phyloP scores from a whole-genome alignment of 176 grass and related monocot species.

The Zea luxurians region DNA sequence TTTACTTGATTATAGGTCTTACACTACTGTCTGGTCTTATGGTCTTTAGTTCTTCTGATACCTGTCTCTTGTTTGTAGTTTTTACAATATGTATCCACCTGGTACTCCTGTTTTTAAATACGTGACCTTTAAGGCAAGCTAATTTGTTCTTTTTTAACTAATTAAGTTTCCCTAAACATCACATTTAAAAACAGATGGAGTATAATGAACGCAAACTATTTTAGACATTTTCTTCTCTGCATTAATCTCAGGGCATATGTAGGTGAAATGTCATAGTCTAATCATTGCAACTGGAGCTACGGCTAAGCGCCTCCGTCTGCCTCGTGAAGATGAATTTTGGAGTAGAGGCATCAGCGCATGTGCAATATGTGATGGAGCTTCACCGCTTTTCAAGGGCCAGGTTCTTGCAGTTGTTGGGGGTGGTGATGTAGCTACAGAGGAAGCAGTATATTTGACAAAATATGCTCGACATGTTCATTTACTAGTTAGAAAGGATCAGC shows the following conservation, averaged over 20 bases:
- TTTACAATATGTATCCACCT: not conserved
- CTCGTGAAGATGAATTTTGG: slow-evolving; percentile 98
- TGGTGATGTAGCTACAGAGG: slow-evolving; percentile 90
- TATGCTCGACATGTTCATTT: slow-evolving; percentile 96
- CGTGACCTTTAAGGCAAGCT: too few species aligned
- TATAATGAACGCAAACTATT: not conserved
- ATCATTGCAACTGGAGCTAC: slow-evolving; percentile 94
- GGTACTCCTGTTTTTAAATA: too few species aligned
- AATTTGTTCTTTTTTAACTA: too few species aligned
- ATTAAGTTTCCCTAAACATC: too few species aligned
- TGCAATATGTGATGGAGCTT: slow-evolving; percentile 97
- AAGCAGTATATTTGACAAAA: slow-evolving; percentile 96
- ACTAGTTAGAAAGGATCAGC: slow-evolving; percentile 67
- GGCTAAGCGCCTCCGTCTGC: slow-evolving; percentile 73
- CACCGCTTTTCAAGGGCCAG: slow-evolving; percentile 85
- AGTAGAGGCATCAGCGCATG: slow-evolving; percentile 98
- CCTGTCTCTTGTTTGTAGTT: not conserved
- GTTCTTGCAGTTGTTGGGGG: slow-evolving; percentile 93
- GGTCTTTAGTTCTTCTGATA: slow-evolving; percentile 2
- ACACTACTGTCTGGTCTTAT: not conserved
- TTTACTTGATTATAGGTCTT: slow-evolving; percentile 18
- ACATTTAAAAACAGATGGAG: not conserved
- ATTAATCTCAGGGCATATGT: slow-evolving; percentile 36
- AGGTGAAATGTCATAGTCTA: slow-evolving; percentile 88
- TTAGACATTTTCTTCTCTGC: slow-evolving; percentile 11